Percentiles rank a stretch among this genome's conserved stretches.
Conservation (phyloP, 2,329 filamentous ascomycete species). For the Epichloe uncinata region DNA sequence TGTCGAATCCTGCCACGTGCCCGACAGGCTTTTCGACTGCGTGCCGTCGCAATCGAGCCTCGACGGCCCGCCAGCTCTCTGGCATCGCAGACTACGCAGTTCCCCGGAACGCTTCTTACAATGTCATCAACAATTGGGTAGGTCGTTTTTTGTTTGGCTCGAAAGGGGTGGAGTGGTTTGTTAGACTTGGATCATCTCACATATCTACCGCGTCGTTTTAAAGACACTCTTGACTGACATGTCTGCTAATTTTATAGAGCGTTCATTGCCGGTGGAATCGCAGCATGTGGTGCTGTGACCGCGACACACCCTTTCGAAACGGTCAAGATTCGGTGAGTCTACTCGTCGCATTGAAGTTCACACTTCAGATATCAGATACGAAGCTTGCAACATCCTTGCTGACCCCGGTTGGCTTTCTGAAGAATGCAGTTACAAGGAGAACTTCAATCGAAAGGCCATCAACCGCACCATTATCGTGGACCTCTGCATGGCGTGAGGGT, state of each 20-base stretch:
- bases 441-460: slow-evolving; percentile 72
- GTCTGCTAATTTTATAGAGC: slow-evolving; percentile 36
- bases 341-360: background rate
- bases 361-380: background rate
- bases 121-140: slow-evolving; percentile 28
- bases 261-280: slow-evolving; percentile 92
- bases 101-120: background rate
- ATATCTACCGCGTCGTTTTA: background rate
- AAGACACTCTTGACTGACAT: slow-evolving; percentile 5
- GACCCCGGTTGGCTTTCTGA: slow-evolving; percentile 3
- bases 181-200: background rate
- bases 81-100: background rate
- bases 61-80: background rate
- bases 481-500: slow-evolving; percentile 84
- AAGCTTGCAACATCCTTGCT: background rate
- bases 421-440: slow-evolving; percentile 95
- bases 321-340: slow-evolving; percentile 81
- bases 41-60: slow-evolving; percentile 1
- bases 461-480: slow-evolving; percentile 78
- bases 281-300: slow-evolving; percentile 92
- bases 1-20: background rate
- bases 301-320: slow-evolving; percentile 98
- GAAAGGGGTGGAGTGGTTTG: background rate
- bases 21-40: background rate
- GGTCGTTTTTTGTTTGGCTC: slow-evolving; percentile 5